Conservation (phyloP, 164 flowering plant genomes). For the Echeveria elegans region DNA sequence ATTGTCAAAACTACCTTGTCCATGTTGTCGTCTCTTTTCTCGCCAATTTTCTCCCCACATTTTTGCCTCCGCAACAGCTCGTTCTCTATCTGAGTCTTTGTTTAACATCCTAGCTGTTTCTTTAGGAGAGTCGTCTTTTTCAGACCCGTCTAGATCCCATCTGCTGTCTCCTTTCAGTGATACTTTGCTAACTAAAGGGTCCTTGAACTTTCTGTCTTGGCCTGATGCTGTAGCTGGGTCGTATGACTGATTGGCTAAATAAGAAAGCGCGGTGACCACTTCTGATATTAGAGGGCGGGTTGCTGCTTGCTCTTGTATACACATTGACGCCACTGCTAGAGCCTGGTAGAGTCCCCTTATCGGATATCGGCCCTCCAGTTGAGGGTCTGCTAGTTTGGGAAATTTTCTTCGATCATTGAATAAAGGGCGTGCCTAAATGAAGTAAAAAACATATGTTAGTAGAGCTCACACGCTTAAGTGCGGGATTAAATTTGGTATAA, state of each 20-base stretch:
- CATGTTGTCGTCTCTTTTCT: slow-evolving; percentile 62
- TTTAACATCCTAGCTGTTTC: slow-evolving; percentile 57
- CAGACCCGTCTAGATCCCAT: slow-evolving; percentile 64
- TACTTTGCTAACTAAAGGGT: slow-evolving; percentile 31
- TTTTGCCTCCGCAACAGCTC: slow-evolving; percentile 94
- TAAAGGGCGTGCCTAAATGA: slow-evolving; percentile 8
- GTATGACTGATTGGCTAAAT: neutral
- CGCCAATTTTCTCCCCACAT: slow-evolving; percentile 95
- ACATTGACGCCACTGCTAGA: slow-evolving; percentile 11
- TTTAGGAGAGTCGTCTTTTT: slow-evolving; percentile 66
- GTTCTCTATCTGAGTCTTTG: slow-evolving; percentile 55
- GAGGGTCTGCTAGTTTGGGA: slow-evolving; percentile 6
- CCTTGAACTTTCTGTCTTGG: slow-evolving; percentile 32
- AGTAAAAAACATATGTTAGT: neutral
- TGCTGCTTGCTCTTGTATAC: slow-evolving; percentile 10
- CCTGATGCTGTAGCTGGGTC: slow-evolving; percentile 16
- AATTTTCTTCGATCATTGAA: slow-evolving; percentile 8
- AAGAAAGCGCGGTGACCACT: slow-evolving; percentile 8
- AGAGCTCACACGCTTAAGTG: neutral
- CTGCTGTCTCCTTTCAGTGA: slow-evolving; percentile 45
- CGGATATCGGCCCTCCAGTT: slow-evolving; percentile 6
- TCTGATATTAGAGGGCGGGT: slow-evolving; percentile 8
- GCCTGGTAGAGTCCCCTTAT: slow-evolving; percentile 10
- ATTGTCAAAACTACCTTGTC: slow-evolving; percentile 47
- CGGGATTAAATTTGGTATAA: neutral